A percentile compares a stretch with the other conserved stretches of the same genome.
Conservation (phyloP, 306 rosid genomes). For the Acmispon strigosus region DNA sequence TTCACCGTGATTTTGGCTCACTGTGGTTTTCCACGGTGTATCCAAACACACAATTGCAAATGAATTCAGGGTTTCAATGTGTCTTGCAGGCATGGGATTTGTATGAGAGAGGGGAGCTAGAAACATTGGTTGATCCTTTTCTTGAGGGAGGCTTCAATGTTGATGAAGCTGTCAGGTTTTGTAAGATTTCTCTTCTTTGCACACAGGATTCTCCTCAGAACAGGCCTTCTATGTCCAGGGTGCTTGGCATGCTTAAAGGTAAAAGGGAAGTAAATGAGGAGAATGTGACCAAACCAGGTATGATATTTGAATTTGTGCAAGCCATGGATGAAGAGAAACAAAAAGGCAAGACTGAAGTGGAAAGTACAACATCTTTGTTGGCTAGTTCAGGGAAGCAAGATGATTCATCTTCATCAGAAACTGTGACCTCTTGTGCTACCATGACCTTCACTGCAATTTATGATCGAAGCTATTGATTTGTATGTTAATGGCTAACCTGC, state of each 20-base stretch:
- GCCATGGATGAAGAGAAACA: slow-evolving; percentile 11
- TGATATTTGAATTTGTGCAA: slow-evolving; percentile 49
- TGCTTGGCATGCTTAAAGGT: slow-evolving; percentile 61
- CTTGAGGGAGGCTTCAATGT: slow-evolving; percentile 28
- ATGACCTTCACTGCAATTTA: slow-evolving; percentile 45
- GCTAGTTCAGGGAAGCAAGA: slow-evolving; percentile 24
- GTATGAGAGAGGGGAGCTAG: slow-evolving; percentile 46
- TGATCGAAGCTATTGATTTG: slow-evolving; percentile 25
- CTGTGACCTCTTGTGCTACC: slow-evolving; percentile 36
- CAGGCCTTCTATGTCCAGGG: slow-evolving; percentile 69
- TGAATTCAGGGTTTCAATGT: not conserved
- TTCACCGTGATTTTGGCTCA: no score
- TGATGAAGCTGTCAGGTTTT: slow-evolving; percentile 50
- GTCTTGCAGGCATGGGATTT: slow-evolving; percentile 55
- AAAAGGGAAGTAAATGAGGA: slow-evolving; percentile 35
- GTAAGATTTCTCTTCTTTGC: slow-evolving; percentile 75
- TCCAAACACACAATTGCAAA: not conserved
- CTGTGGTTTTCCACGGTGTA: no score
- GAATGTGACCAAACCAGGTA: slow-evolving; percentile 54
- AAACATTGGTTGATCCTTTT: slow-evolving; percentile 45
- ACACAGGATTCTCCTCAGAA: slow-evolving; percentile 69
- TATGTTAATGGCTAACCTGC: not conserved
- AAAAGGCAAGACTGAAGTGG: slow-evolving; percentile 16
- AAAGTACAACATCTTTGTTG: slow-evolving; percentile 22
- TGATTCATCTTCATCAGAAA: slow-evolving; percentile 38